These are phyloP conservation scores for Apophysomyces sp. DNA, from an alignment of 371 early-diverging fungal species.

Conservation along the genomic window DNA sequence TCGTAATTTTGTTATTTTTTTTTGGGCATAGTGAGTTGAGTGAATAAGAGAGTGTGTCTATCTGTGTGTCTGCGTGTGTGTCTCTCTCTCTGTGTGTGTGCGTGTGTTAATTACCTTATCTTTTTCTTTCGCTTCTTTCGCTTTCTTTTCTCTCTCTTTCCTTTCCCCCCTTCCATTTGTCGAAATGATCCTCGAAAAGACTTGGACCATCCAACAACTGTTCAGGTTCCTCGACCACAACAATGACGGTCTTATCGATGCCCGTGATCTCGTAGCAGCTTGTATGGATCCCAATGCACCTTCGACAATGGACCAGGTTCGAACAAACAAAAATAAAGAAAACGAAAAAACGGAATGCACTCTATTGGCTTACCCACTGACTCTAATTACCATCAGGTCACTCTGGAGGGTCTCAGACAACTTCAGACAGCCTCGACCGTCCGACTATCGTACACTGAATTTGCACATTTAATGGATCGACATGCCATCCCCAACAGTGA, in stretches of 20 bases:
- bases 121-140: background rate
- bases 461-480: conserved; percentile 25
- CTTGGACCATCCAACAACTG: conserved; percentile 47
- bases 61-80: too few species aligned
- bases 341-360: background rate
- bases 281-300: conserved; percentile 36
- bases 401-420: conserved; percentile 12
- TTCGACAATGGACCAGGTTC: conserved; percentile 38
- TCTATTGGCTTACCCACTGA: too few species aligned
- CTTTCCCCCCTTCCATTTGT: background rate
- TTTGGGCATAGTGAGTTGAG: too few species aligned
- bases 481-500: conserved; percentile 28
- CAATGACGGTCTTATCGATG: conserved; percentile 59
- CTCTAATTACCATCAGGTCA: too few species aligned
- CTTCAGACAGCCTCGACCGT: conserved; percentile 8
- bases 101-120: background rate
- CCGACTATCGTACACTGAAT: conserved; percentile 29
- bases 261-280: conserved; percentile 48
- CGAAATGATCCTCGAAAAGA: conserved; percentile 23
- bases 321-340: background rate
- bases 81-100: too few species aligned
- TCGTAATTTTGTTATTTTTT: too few species aligned
- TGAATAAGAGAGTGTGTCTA: too few species aligned
- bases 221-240: conserved; percentile 59
- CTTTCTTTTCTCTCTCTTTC: background rate